Evolutionary conservation across 148 eudicot genomes (phyloP).

Genomic region (Bassia scoparia): DNA sequence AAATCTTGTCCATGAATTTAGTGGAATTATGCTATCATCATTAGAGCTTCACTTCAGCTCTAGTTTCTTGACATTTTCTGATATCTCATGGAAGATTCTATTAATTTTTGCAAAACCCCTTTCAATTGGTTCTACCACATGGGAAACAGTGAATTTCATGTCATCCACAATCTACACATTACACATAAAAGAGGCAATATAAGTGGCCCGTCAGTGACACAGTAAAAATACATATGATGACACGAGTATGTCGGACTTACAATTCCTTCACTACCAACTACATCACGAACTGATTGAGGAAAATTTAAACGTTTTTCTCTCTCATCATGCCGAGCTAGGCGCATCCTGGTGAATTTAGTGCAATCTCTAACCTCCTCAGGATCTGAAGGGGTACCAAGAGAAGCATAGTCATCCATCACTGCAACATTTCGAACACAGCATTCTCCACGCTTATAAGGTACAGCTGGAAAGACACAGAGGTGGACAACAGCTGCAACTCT

Average conservation of each 20-base stretch:
- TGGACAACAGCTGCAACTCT: constrained; percentile 94
- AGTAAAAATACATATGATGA: neutral
- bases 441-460: constrained; percentile 89
- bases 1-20: constrained; percentile 60
- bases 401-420: constrained; percentile 93
- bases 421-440: constrained; percentile 90
- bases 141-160: constrained; percentile 94
- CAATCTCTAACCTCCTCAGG: constrained; percentile 87
- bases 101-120: constrained; percentile 86
- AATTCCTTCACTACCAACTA: constrained; percentile 92
- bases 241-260: constrained; percentile 38
- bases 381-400: constrained; percentile 79
- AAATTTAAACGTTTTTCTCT: constrained; percentile 61
- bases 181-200: constrained; percentile 16
- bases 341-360: constrained; percentile 51
- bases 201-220: neutral
- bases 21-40: constrained; percentile 74
- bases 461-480: constrained; percentile 90
- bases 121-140: constrained; percentile 96
- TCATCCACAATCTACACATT: constrained; percentile 73
- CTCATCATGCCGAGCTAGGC: constrained; percentile 51
- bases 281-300: constrained; percentile 95
- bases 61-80: constrained; percentile 72
- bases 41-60: constrained; percentile 64
- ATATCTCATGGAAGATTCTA: constrained; percentile 74